These are phyloP conservation scores for Canavalia gladiata DNA, from an alignment of 306 rosid species.

Conservation along the genomic window DNA sequence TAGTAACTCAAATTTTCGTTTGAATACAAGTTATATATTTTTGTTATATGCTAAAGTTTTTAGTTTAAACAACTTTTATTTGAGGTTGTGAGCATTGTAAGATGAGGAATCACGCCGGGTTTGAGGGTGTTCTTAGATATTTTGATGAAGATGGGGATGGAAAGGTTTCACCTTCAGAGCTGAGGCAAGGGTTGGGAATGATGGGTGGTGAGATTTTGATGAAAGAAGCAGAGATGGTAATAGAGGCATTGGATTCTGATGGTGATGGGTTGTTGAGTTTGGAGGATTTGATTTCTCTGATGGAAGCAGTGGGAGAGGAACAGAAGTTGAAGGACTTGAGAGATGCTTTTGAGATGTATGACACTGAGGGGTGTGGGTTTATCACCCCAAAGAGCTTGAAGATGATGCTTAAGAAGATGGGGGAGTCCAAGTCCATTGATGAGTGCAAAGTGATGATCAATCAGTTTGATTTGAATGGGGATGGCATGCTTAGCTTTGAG, in stretches of 20 bases:
- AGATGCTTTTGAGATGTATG: constrained; percentile 78
- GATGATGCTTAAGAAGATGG: constrained; percentile 74
- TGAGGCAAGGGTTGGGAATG: constrained; percentile 52
- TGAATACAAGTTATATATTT: not conserved
- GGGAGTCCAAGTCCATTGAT: constrained; percentile 66
- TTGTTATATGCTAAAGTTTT: not conserved
- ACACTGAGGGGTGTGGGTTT: constrained; percentile 67
- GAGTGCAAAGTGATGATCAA: constrained; percentile 80
- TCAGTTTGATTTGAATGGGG: constrained; percentile 82
- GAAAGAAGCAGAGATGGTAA: constrained; percentile 68
- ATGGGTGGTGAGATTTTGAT: constrained; percentile 61
- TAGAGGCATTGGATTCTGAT: constrained; percentile 73
- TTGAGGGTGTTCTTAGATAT: constrained; percentile 63
- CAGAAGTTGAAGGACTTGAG: constrained; percentile 73
- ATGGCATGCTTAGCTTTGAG: constrained; percentile 75
- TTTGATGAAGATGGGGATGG: constrained; percentile 94
- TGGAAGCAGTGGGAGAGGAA: constrained; percentile 74
- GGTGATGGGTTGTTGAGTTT: constrained; percentile 79
- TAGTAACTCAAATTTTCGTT: not conserved
- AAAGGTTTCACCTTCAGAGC: constrained; percentile 73
- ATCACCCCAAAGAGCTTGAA: constrained; percentile 81
- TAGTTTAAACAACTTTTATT: not conserved
- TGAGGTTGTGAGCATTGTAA: not conserved
- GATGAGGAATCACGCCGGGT: constrained; percentile 37
- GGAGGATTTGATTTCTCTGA: constrained; percentile 64